These are phyloP conservation scores for Parafenestella ontariensis DNA, from an alignment of 2,329 filamentous ascomycete genomes.

Conservation along the genomic window DNA sequence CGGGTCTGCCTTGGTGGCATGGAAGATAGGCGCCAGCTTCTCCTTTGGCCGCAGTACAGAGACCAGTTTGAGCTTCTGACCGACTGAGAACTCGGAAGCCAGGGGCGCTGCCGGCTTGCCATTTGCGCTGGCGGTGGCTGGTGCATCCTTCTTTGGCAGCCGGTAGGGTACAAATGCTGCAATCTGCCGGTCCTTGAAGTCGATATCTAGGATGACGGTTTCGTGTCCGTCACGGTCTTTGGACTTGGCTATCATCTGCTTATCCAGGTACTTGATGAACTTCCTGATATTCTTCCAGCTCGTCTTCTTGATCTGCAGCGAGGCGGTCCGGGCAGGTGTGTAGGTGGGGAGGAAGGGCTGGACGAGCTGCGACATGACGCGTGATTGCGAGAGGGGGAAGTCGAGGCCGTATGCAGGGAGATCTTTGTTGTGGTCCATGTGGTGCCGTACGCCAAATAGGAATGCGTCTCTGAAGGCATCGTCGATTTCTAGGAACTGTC, in stretches of 20 bases:
- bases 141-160: conserved; percentile 64
- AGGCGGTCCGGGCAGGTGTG: conserved; percentile 62
- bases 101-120: conserved; percentile 52
- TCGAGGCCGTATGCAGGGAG: conserved; percentile 63
- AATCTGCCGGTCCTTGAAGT: conserved; percentile 65
- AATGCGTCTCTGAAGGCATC: conserved; percentile 70
- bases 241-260: conserved; percentile 66
- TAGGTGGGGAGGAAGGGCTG: conserved; percentile 70
- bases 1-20: conserved; percentile 57
- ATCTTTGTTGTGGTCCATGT: conserved; percentile 63
- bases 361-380: conserved; percentile 68
- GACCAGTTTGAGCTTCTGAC: conserved; percentile 59
- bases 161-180: conserved; percentile 67
- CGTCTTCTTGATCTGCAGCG: conserved; percentile 72
- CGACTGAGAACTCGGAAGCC: conserved; percentile 51
- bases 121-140: conserved; percentile 34
- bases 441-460: conserved; percentile 66
- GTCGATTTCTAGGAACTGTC: conserved; percentile 64
- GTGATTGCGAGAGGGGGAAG: conserved; percentile 69
- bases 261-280: conserved; percentile 72
- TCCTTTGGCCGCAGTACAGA: conserved; percentile 64
- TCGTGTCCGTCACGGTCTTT: conserved; percentile 71
- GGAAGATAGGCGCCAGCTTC: conserved; percentile 64
- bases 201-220: conserved; percentile 68
- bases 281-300: conserved; percentile 75